Base-by-base conservation (phyloP, 2,329 filamentous ascomycete species). In the Blumeriella jaapii region DNA sequence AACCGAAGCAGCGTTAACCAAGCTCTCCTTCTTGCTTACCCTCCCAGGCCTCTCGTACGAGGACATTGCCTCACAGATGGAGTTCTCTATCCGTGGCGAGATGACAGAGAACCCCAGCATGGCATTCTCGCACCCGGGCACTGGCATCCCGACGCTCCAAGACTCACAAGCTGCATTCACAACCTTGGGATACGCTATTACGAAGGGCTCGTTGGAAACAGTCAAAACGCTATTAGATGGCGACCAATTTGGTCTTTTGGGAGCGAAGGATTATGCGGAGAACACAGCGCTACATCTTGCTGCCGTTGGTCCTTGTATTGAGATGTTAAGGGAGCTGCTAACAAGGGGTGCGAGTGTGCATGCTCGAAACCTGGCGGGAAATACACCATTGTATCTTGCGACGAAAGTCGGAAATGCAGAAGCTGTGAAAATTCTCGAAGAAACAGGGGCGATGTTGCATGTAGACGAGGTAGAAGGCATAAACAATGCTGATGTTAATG, bases 341-440 rank as follows among this genome's bases (percentile, higher is more conserved):
- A 61, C 61, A 26, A 62, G 67, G 13, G 77, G 77, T 6, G 74
- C 73, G n/a, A 77, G 74, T 50, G 76, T 82, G 5, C 77, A 82
- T 53, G 66, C 67, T 26, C 61, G 76, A 26, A 82, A 81, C 55
- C 60, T 67, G 30, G 76, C 73, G 7, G 69, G 77, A 47, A 77
- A 78, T 54, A 79, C 75, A 3, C 71, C 77, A 7, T 61, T 82
- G 9, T 79, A 73, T 51, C 60, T 81, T 9, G 76, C 77, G 4
- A 65, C 67, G 45, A 64, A 74, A 53, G 66, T 65, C 24, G 71
- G 71, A 3, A 69, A 69, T 31, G 56, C 59, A 4, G 68, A 66
- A 36, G 68, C 66, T 36, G 69, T 71, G 0, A 56, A 59, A 32
- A 51, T 81, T 38, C 55, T 82, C 28, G 63, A 61, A 39, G 65